A percentile compares a stretch with the other conserved stretches of the same genome.
phyloP scores from a whole-genome alignment of 352 stramenopile genomes.

The Chrysophaeum taylorii region DNA sequence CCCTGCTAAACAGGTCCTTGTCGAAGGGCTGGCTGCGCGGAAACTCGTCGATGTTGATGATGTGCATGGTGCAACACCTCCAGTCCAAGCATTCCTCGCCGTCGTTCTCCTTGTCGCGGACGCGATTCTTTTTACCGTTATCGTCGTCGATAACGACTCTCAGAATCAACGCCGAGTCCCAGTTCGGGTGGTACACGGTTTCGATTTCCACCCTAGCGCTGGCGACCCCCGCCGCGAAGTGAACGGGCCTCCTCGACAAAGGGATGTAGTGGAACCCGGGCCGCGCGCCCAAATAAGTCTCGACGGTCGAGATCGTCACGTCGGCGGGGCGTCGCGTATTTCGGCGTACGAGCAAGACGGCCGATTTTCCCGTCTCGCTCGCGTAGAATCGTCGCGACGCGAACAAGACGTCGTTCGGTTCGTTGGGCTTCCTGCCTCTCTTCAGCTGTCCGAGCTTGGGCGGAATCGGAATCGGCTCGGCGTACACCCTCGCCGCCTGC shows the following conservation, averaged over 20 bases:
- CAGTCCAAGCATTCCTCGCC: background rate
- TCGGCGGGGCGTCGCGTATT: background rate
- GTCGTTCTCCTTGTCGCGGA: too few species aligned
- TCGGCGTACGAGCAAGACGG: background rate
- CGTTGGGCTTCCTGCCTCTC: too few species aligned
- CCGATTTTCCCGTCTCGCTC: too few species aligned
- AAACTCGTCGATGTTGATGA: background rate
- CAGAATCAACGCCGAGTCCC: background rate
- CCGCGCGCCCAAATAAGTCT: background rate
- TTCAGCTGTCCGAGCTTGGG: too few species aligned
- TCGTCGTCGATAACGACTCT: background rate
- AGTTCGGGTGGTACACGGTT: background rate
- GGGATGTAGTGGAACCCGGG: background rate
- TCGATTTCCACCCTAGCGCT: background rate
- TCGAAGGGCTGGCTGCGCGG: background rate
- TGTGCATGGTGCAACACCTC: background rate
- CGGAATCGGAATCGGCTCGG: too few species aligned
- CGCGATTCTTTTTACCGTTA: too few species aligned
- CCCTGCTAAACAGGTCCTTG: too few species aligned
- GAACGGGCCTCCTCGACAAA: background rate
- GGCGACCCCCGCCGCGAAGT: background rate
- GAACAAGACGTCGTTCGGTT: too few species aligned
- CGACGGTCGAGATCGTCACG: background rate
- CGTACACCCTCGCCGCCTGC: too few species aligned
- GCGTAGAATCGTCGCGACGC: too few species aligned